Base-by-base conservation (phyloP, 2,329 filamentous ascomycete genomes). In the Penicillium sp. region DNA sequence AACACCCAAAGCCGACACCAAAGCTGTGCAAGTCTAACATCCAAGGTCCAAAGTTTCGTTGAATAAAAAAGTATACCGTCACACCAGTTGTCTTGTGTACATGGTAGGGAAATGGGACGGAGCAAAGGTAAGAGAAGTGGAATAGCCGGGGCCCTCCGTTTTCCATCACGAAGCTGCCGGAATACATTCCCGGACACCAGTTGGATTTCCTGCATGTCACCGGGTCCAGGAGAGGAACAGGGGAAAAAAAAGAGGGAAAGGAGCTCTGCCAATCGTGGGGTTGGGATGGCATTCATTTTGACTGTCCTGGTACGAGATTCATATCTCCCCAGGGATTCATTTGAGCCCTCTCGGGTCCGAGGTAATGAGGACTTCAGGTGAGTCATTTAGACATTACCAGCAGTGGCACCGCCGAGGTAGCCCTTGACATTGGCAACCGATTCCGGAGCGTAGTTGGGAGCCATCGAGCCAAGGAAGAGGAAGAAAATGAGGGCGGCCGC, bases 401-500 rank as follows among this genome's bases (percentile, higher is more conserved):
- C 42, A 26, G 57, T 50, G 11, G 50, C 56, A 35, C 62, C 60
- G 31, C 62, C 61, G 17, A 66, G 56, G 44, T 62, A 55, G 43
- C 56, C 59, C 48, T 61, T 64, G 30, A 65, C 51, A 18, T 48
- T 51, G 41, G 55, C 57, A 35, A 63, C 52, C 12, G 55, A 56
- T 26, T 59, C 54, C 22, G 64, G 60, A 16, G 61, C 59, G 37
- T 69, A 68, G 47, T 58, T 66, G 16, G 81, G 81, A 32, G 79
- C 80, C 47, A 85, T 55, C 6, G 59, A 65, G 27, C 79, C 77
- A 44, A 77, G 78, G 40, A 93, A 76, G 13, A 93, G 64, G 49
- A 85, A 63, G 65, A 92, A 81, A 51, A 90, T 65, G 47, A 84
- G 64, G 41, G 85, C 61, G 13, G 76, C 73, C 16, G 75, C 66